Conservation (phyloP, 2,329 filamentous ascomycete species). For the Paecilomyces variotii region DNA sequence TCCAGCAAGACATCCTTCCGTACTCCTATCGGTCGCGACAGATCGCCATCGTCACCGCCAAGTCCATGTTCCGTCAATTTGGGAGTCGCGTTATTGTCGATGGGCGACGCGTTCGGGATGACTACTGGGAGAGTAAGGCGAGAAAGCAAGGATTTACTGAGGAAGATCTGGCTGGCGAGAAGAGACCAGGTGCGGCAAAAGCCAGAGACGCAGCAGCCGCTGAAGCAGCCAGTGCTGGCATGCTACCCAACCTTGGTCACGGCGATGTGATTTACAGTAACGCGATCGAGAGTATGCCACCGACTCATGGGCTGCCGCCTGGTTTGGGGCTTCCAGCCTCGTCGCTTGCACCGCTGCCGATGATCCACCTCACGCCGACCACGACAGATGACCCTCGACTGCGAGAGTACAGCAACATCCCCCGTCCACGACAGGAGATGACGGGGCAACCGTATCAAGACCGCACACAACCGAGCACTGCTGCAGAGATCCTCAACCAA, state of each 20-base stretch:
- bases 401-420: conserved; percentile 75
- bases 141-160: conserved; percentile 97
- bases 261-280: conserved; percentile 86
- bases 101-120: conserved; percentile 84
- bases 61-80: conserved; percentile 98
- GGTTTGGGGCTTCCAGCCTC: conserved; percentile 61
- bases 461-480: conserved; percentile 65
- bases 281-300: conserved; percentile 55
- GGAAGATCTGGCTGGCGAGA: conserved; percentile 90
- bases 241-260: conserved; percentile 58
- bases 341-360: conserved; percentile 65
- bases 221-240: conserved; percentile 53
- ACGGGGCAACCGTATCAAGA: conserved; percentile 83
- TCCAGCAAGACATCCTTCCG: conserved; percentile 86
- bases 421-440: conserved; percentile 81
- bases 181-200: conserved; percentile 85
- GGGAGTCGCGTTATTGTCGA: conserved; percentile 87
- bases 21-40: conserved; percentile 98
- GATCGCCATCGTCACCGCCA: conserved; percentile 94
- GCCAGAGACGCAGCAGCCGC: conserved; percentile 73
- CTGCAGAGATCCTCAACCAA: conserved; percentile 74
- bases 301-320: conserved; percentile 59
- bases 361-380: conserved; percentile 74
- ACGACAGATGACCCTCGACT: conserved; percentile 68
- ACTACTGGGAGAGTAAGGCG: conserved; percentile 98